Percentiles rank a stretch among this genome's conserved stretches.
Evolutionary conservation across 192 early-diverging fungal genomes (phyloP).

Genomic region (Coemansia javaensis): DNA sequence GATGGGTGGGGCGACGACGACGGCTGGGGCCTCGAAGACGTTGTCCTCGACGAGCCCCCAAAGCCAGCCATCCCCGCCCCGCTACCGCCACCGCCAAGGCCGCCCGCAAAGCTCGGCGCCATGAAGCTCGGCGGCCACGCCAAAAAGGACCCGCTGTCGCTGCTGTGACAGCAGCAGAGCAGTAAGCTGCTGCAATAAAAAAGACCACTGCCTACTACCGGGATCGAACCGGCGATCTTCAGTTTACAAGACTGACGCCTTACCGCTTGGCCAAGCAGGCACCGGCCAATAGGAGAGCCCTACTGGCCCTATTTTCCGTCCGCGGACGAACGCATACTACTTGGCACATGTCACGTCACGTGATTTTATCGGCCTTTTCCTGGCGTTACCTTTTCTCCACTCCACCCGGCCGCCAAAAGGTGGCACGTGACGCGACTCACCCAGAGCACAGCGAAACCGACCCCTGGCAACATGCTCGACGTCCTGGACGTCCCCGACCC

Average conservation of each 20-base stretch:
- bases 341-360: too few relatives aligned
- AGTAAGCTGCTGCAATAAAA: neutral
- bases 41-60: neutral
- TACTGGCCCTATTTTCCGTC: too few relatives aligned
- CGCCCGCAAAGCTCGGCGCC: constrained; percentile 24
- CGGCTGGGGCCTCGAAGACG: constrained; percentile 18
- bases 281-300: too few relatives aligned
- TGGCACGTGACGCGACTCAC: too few relatives aligned
- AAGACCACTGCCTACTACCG: constrained; percentile 2
- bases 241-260: constrained; percentile 17
- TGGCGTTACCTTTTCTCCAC: too few relatives aligned
- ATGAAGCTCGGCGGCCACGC: constrained; percentile 39
- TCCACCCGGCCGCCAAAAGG: too few relatives aligned
- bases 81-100: neutral
- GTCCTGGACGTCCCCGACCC: too few relatives aligned
- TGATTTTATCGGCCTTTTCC: too few relatives aligned
- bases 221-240: constrained; percentile 11
- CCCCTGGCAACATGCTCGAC: too few relatives aligned
- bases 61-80: neutral
- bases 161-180: too few relatives aligned
- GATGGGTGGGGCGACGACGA: constrained; percentile 8
- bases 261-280: constrained; percentile 13
- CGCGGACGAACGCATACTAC: too few relatives aligned
- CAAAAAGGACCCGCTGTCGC: constrained; percentile 21
- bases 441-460: too few relatives aligned